Percentiles rank a stretch among this genome's conserved stretches.
phyloP scores from a whole-genome alignment of 1,139 yeast genomes.

The Lodderomyces oxycetoniae region DNA sequence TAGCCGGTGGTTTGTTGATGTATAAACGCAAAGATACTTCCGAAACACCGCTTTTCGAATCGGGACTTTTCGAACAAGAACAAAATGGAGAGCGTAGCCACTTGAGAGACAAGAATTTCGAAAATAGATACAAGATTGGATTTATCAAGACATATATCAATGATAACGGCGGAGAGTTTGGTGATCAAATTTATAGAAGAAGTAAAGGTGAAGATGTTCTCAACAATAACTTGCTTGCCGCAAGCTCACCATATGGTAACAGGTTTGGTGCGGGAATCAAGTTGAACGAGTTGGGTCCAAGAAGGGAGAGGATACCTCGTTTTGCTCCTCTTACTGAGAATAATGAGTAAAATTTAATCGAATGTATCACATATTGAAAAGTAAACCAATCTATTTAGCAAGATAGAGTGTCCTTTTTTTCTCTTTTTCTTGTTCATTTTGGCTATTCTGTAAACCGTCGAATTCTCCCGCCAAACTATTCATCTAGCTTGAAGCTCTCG shows the following conservation, averaged over 20 bases:
- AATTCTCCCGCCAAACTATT: no score
- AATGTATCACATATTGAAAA: no score
- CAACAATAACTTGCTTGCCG: slow-evolving; percentile 36
- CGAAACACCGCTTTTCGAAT: slow-evolving; percentile 37
- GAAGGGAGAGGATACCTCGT: slow-evolving; percentile 39
- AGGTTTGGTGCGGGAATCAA: slow-evolving; percentile 47
- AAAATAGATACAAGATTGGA: slow-evolving; percentile 38
- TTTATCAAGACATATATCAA: slow-evolving; percentile 41
- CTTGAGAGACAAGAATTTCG: slow-evolving; percentile 36
- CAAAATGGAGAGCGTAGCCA: slow-evolving; percentile 34
- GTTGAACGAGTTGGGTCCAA: slow-evolving; percentile 43
- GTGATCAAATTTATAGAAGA: slow-evolving; percentile 34
- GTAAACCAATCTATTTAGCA: no score
- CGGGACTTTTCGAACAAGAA: slow-evolving; percentile 32
- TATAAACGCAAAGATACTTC: slow-evolving; percentile 35
- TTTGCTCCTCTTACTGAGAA: slow-evolving; percentile 32
- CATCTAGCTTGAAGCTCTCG: no score
- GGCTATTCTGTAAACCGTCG: no score
- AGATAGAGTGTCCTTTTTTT: no score
- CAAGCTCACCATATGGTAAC: slow-evolving; percentile 40
- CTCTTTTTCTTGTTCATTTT: no score
- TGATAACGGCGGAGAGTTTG: slow-evolving; percentile 44
- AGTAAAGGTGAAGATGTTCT: slow-evolving; percentile 28
- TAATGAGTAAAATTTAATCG: slow-evolving; percentile 1
- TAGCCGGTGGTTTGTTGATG: slow-evolving; percentile 36